Evolutionary conservation across 2,329 filamentous ascomycete genomes (phyloP).

Genomic region (Alternaria viburni): DNA sequence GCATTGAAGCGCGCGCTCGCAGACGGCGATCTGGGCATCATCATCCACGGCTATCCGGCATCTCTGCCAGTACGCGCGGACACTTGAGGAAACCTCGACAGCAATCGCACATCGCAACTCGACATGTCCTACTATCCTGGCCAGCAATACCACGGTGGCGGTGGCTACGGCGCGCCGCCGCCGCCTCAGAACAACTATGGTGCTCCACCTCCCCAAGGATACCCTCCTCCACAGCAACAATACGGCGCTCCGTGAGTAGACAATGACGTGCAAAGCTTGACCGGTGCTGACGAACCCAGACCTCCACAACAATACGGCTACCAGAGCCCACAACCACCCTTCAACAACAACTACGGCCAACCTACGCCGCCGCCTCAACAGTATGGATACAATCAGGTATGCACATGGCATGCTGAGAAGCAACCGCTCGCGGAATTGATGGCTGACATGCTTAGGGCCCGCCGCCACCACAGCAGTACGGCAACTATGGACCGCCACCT

Average conservation of each 20-base stretch:
- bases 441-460: conserved; percentile 5
- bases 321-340: conserved; percentile 47
- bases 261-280: not conserved
- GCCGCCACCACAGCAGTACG: conserved; percentile 22
- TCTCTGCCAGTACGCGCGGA: conserved; percentile 11
- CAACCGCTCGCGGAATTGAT: not conserved
- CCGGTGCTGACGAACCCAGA: conserved; percentile 23
- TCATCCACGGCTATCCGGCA: conserved; percentile 22
- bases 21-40: conserved; percentile 6
- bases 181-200: conserved; percentile 48
- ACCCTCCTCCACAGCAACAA: conserved; percentile 35
- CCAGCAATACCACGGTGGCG: conserved; percentile 51
- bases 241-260: conserved; percentile 40
- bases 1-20: conserved; percentile 1
- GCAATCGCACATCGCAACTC: conserved; percentile 8
- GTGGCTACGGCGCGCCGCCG: conserved; percentile 50
- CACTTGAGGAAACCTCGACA: conserved; percentile 7
- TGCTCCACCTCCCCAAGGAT: conserved; percentile 37
- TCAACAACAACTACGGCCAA: conserved; percentile 47
- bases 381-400: conserved; percentile 52
- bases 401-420: conserved; percentile 11
- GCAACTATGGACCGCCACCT: conserved; percentile 24
- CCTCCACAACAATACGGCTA: conserved; percentile 48
- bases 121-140: conserved; percentile 52
- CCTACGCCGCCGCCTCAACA: conserved; percentile 52